Percentiles rank a stretch among this genome's conserved stretches.
These are phyloP conservation scores for Naematelia aurantialba DNA, from an alignment of 768 basidiomycete genomes.

Conservation along the genomic window DNA sequence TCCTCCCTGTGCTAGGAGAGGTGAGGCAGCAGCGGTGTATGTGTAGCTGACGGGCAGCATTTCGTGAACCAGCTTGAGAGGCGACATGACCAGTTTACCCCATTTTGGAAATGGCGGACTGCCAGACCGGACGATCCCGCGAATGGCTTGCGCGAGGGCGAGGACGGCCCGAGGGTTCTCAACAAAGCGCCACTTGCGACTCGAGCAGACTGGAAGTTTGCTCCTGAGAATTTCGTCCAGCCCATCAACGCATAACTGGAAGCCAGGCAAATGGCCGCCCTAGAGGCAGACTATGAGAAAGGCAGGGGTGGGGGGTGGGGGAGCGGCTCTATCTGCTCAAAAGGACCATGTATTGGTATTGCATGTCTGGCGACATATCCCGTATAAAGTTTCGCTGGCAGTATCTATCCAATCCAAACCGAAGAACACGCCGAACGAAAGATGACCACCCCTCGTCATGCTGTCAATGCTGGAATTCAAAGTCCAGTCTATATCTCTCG, in stretches of 20 bases:
- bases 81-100: slow-evolving; percentile 7
- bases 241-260: not conserved
- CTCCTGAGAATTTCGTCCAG: not conserved
- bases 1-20: slow-evolving; percentile 8
- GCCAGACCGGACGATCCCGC: slow-evolving; percentile 1
- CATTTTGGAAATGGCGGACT: slow-evolving; percentile 13
- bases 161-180: slow-evolving; percentile 5
- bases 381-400: too few relatives aligned
- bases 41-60: not conserved
- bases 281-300: too few relatives aligned
- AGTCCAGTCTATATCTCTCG: not conserved
- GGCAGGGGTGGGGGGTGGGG: too few relatives aligned
- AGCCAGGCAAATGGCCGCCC: too few relatives aligned
- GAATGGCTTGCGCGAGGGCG: slow-evolving; percentile 12
- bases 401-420: too few relatives aligned
- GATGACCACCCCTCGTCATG: too few relatives aligned
- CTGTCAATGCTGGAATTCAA: not conserved
- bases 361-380: too few relatives aligned
- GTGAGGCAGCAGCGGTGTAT: not conserved
- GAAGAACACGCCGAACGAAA: too few relatives aligned
- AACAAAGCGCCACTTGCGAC: slow-evolving; percentile 4
- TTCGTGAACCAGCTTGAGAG: slow-evolving; percentile 15
- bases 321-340: too few relatives aligned
- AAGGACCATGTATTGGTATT: too few relatives aligned
- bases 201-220: slow-evolving; percentile 11